Evolutionary conservation across 2,329 filamentous ascomycete genomes (phyloP), one percentile per base, ranked within the genome.

Genomic region (Neonectria punicea): DNA sequence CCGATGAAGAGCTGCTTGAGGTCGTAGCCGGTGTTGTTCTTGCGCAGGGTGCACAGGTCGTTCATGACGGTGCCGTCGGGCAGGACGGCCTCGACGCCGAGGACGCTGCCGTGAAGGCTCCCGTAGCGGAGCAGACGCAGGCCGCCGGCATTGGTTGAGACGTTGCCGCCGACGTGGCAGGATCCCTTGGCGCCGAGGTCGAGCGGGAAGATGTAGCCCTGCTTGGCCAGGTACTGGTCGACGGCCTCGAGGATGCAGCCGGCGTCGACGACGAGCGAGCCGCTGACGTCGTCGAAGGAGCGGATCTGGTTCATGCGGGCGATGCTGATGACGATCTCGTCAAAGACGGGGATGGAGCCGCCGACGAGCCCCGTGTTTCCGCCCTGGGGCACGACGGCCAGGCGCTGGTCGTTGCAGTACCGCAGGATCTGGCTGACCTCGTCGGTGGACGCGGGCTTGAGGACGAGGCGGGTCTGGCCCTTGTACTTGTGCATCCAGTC

Each of bases 401-500:
- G 87, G 82, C 90, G 89, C 74, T 95, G 90, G 73, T 97, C 90
- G 80, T 98, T 98, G 87, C 96, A 99, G 85, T 98, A 98, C 79
- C 92, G 91, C 73, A 99, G 81, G 65, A 98, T 90, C 81, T 92
- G 87, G 87, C 93, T 97, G 73, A 98, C 93, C 80, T 99, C 91
- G 74, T 95, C 90, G 0, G 93, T 95, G 16, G 89, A 92, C 56
- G 86, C 88, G 11, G 96, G 96, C 81, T 94, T 97, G 67, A 99
- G 83, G 5, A 98, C 94, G 28, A 99, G 84, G 75, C 90, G 89
- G 66, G 93, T 90, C 80, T 98, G 94, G 32, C 96, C 97, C 66
- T 93, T 90, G 83, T 97, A 99, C 82, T 99, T 99, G 80, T 93
- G 91, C 94, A 99, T 98, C 96, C 97, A 99, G 82, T 99, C 96